A percentile compares a stretch with the other conserved stretches of the same genome.
These are phyloP conservation scores for Scedosporium minutisporum DNA, from an alignment of 2,329 filamentous ascomycete species.

Conservation along the genomic window DNA sequence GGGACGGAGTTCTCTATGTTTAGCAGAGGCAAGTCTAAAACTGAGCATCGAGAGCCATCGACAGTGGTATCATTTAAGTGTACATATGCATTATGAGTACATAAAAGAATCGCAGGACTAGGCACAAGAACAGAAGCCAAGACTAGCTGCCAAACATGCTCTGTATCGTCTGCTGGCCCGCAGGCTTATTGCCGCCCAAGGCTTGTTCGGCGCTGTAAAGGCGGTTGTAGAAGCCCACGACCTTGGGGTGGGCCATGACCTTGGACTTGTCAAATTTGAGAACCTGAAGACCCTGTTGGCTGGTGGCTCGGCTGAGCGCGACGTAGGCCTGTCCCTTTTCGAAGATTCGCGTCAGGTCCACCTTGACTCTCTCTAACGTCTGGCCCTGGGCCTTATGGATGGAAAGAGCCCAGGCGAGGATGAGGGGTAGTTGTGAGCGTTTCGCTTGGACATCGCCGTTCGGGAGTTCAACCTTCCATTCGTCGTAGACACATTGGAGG, in stretches of 20 bases:
- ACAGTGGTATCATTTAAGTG: too few species aligned
- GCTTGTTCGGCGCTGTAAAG: slow-evolving; percentile 63
- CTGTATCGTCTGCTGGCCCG: not conserved
- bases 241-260: slow-evolving; percentile 87
- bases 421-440: slow-evolving; percentile 73
- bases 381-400: slow-evolving; percentile 98
- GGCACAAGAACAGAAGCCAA: not conserved
- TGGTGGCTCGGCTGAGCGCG: slow-evolving; percentile 84
- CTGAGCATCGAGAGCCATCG: too few species aligned
- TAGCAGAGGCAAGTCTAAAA: too few species aligned
- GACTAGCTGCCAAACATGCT: not conserved
- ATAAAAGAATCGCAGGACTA: not conserved
- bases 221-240: slow-evolving; percentile 76
- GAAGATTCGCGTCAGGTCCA: slow-evolving; percentile 84
- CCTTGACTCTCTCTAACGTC: slow-evolving; percentile 86
- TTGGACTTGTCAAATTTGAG: slow-evolving; percentile 79
- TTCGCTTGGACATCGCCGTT: slow-evolving; percentile 89
- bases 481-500: slow-evolving; percentile 55
- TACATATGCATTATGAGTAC: too few species aligned
- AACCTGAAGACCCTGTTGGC: slow-evolving; percentile 78
- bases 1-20: too few species aligned
- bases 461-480: slow-evolving; percentile 96
- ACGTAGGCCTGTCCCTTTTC: slow-evolving; percentile 98
- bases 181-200: slow-evolving; percentile 12
- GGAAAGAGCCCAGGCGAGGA: slow-evolving; percentile 90